Base-by-base conservation (phyloP, 2,329 filamentous ascomycete genomes). In the Botrytis byssoidea region DNA sequence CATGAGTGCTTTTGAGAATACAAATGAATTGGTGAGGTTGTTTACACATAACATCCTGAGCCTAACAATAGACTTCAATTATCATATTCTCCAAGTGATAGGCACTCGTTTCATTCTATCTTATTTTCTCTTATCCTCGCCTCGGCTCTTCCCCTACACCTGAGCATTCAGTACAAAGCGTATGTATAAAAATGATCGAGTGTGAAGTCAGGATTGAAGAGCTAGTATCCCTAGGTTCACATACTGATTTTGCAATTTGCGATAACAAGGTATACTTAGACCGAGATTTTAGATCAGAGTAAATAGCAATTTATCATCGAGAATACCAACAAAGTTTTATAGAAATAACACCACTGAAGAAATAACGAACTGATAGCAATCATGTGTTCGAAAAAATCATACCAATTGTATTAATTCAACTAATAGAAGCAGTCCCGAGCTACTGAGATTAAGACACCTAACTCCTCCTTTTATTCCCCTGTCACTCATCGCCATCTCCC, bases 301-400 rank as follows among this genome's bases (percentile, higher is more conserved):
- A 18, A 8, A 55, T 29, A 8, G 12, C n/a, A 29, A 29, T 29
- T 6, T 18, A 55, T 51, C 10, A 16, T 29, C 8, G 14, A 29
- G 51, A 1, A 29, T 1, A 18, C 7, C 12, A 18, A 9, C 2
- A 18, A 29, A 1, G 8, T 29, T 1, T 1, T 4, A 55, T 16
- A 18, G 51, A 3, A 29, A 16, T 1, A 55, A 9, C 14, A 18
- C n/a, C 6, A 29, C 5, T 55, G 22, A 29, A 29, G 14, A 42
- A 42, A 42, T 14, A 42, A 5, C 4, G 6, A 5, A 55, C 25
- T 14, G 10, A 14, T 55, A 55, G 7, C 10, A 55, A 55, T n/a
- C 12, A 16, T n/a, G 1, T n/a, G 10, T n/a, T n/a, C 9, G 0
- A n/a, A 55, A 25, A n/a, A 7, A 4, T n/a, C 2, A 55, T 55